Base-by-base conservation (phyloP, 2,329 filamentous ascomycete genomes). In the Dactylellina leptospora region DNA sequence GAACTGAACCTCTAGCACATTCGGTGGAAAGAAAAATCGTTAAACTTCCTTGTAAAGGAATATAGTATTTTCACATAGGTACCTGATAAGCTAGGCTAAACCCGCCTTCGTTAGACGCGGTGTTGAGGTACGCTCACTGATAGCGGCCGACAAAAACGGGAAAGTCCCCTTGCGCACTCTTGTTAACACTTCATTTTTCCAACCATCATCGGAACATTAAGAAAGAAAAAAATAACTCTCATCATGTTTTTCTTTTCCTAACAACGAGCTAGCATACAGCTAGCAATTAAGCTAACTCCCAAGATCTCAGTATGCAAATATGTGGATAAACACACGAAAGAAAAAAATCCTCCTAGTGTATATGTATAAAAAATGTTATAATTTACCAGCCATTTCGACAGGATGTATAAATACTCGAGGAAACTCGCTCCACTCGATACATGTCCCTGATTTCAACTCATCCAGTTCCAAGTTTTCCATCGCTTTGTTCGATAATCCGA, bases 101-200 rank as follows among this genome's bases (percentile, higher is more conserved):
- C 40, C 22, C 40, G 40, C 40, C 40, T 45, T 22, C 18, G 40
- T 45, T 45, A 45, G 40, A 45, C 40, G 40, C 40, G 40, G n/a
- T 45, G 22, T 22, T 45, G 40, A 45, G 18, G 18, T 10, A 45
- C 40, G 40, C 40, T 10, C 40, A 18, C 16, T 18, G 40, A 45
- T 45, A 45, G n/a, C 40, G 40, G 18, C 18, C 3, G 40, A n/a
- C 40, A 22, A 45, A 22, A 20, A 45, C 22, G 40, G 20, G 40
- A 20, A 22, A 18, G 20, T 22, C 3, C 13, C 16, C 18, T 9
- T 45, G 6, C 13, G 18, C 36, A 40, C 13, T 45, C 4, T 20
- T 45, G 16, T 45, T 45, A 45, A 18, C 40, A 45, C 40, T 22
- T 45, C 40, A 45, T 18, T 20, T 22, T 18, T 45, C 40, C 40